Conservation (phyloP, 768 basidiomycete genomes). For the Sarcodon aspratus region DNA sequence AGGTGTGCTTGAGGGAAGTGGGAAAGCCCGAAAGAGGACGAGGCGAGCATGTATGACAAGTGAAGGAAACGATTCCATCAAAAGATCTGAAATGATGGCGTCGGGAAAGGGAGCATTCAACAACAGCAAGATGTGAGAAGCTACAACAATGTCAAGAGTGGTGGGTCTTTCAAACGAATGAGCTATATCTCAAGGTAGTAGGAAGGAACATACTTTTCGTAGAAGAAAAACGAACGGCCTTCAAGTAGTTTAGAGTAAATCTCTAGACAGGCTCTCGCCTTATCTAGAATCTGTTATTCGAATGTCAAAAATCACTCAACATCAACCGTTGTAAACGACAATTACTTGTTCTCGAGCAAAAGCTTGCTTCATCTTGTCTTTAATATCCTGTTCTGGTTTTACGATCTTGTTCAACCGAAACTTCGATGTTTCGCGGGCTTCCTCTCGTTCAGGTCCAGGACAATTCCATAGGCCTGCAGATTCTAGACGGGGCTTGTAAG, state of each 20-base stretch:
- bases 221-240: slow-evolving; percentile 36
- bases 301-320: too few species aligned
- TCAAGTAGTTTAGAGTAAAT: slow-evolving; percentile 47
- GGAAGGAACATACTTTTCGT: slow-evolving; percentile 26
- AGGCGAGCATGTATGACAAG: slow-evolving; percentile 49
- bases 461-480: slow-evolving; percentile 52
- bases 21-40: slow-evolving; percentile 25
- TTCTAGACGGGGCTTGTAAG: slow-evolving; percentile 47
- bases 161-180: slow-evolving; percentile 33
- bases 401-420: not conserved
- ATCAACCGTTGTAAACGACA: not conserved
- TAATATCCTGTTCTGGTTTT: slow-evolving; percentile 3
- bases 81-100: slow-evolving; percentile 38
- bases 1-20: slow-evolving; percentile 12
- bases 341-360: slow-evolving; percentile 59
- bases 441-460: slow-evolving; percentile 26
- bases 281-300: slow-evolving; percentile 40
- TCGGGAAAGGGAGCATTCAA: slow-evolving; percentile 51
- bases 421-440: slow-evolving; percentile 25
- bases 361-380: slow-evolving; percentile 30
- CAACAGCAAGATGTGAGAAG: slow-evolving; percentile 58
- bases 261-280: slow-evolving; percentile 43
- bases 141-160: slow-evolving; percentile 52
- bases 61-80: slow-evolving; percentile 43
- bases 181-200: not conserved